These are phyloP conservation scores for Oryza longistaminata DNA, from an alignment of 176 grass and related monocot genomes.

Conservation along the genomic window DNA sequence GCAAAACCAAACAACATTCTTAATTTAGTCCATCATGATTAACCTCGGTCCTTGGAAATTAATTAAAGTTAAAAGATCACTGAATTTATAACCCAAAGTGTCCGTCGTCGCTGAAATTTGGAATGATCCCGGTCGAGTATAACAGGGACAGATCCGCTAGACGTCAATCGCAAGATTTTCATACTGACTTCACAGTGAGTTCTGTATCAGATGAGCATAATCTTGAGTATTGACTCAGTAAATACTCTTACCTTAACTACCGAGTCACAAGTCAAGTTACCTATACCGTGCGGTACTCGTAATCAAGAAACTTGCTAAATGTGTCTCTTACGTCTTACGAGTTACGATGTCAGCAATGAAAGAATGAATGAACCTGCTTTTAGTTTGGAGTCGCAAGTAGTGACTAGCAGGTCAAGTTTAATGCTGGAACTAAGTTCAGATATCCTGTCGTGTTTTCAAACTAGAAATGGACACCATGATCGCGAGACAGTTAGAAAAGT, in stretches of 20 bases:
- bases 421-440: conserved; percentile 7
- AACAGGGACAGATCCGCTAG: background rate
- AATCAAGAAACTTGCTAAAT: background rate
- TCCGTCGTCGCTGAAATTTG: background rate
- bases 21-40: background rate
- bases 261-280: conserved; percentile 19
- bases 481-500: background rate
- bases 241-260: background rate
- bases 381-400: background rate
- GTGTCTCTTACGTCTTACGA: no score
- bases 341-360: no score
- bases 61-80: background rate
- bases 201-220: background rate
- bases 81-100: background rate
- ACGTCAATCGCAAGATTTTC: background rate
- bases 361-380: background rate
- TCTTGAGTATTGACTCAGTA: conserved; percentile 24
- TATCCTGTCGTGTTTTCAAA: background rate
- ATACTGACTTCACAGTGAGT: background rate
- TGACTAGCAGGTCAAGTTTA: conserved; percentile 9
- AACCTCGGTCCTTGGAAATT: background rate
- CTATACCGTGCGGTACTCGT: background rate
- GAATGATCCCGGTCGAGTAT: background rate
- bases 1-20: background rate
- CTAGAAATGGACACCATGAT: background rate